Evolutionary conservation across 2,329 filamentous ascomycete species (phyloP).

Genomic region (Venturia aucupariae): DNA sequence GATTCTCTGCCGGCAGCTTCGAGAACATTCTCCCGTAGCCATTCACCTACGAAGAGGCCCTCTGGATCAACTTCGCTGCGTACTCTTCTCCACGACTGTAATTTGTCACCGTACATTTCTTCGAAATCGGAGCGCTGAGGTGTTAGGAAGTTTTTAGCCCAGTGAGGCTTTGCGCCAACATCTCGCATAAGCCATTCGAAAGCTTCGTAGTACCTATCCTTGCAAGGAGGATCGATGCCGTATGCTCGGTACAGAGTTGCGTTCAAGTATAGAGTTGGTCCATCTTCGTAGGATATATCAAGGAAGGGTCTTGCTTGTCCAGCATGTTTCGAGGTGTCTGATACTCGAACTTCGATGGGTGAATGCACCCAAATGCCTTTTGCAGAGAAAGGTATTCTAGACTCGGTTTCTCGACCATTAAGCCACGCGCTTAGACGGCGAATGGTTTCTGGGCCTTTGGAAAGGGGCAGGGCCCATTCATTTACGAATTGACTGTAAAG

Average conservation of each 20-base stretch:
- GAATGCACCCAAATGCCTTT: slow-evolving; percentile 75
- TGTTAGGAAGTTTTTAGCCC: slow-evolving; percentile 81
- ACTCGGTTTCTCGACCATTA: slow-evolving; percentile 59
- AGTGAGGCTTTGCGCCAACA: slow-evolving; percentile 73
- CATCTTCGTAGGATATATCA: slow-evolving; percentile 59
- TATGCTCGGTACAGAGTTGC: slow-evolving; percentile 84
- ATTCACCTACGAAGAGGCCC: slow-evolving; percentile 83
- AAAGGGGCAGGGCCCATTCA: slow-evolving; percentile 88
- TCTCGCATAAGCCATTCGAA: slow-evolving; percentile 90
- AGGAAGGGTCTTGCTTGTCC: slow-evolving; percentile 45
- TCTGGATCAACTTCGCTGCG: slow-evolving; percentile 65
- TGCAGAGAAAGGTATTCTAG: slow-evolving; percentile 71
- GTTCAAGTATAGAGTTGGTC: slow-evolving; percentile 78
- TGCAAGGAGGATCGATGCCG: slow-evolving; percentile 65
- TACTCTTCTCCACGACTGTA: slow-evolving; percentile 58
- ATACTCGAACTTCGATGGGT: slow-evolving; percentile 85
- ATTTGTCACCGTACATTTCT: slow-evolving; percentile 57
- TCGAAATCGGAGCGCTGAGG: slow-evolving; percentile 52
- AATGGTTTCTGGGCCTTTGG: slow-evolving; percentile 79
- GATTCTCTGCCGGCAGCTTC: slow-evolving; percentile 26
- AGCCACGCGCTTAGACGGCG: slow-evolving; percentile 79
- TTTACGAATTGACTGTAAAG: slow-evolving; percentile 98
- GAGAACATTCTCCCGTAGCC: slow-evolving; percentile 67
- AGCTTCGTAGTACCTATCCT: slow-evolving; percentile 70
- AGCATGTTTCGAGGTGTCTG: slow-evolving; percentile 50